Evolutionary conservation across 2,329 filamentous ascomycete species (phyloP).

Genomic region (Zymoseptoria passerinii): DNA sequence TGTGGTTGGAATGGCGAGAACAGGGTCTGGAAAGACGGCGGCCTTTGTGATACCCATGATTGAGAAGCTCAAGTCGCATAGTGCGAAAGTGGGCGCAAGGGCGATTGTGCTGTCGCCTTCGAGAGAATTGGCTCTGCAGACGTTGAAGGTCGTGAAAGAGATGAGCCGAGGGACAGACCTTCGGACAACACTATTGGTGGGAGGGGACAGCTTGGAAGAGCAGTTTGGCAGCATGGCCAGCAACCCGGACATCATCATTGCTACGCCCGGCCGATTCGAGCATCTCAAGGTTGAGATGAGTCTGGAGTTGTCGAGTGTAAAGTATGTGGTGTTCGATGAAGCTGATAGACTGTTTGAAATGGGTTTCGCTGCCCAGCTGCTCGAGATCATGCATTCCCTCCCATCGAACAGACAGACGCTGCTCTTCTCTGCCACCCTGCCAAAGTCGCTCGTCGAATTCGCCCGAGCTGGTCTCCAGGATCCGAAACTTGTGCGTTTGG

Average conservation of each 20-base stretch:
- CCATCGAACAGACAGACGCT: slow-evolving; percentile 80
- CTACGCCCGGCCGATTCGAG: slow-evolving; percentile 89
- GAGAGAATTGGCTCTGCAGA: slow-evolving; percentile 88
- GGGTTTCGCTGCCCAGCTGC: slow-evolving; percentile 90
- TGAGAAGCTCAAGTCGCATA: slow-evolving; percentile 82
- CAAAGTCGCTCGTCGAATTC: slow-evolving; percentile 91
- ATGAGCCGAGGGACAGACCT: slow-evolving; percentile 83
- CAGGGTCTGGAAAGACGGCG: slow-evolving; percentile 97
- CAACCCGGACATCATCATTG: slow-evolving; percentile 96
- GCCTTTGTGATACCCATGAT: slow-evolving; percentile 99
- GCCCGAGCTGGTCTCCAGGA: slow-evolving; percentile 89
- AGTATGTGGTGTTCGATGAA: slow-evolving; percentile 95
- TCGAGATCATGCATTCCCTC: slow-evolving; percentile 84
- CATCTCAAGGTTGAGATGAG: slow-evolving; percentile 97
- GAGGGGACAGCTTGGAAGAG: slow-evolving; percentile 91
- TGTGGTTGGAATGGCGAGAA: slow-evolving; percentile 97
- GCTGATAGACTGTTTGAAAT: slow-evolving; percentile 96
- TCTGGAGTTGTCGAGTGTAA: slow-evolving; percentile 79
- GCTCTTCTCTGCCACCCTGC: slow-evolving; percentile 89
- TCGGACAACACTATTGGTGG: slow-evolving; percentile 81
- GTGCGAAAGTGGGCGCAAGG: slow-evolving; percentile 73
- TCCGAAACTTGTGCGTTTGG: slow-evolving; percentile 78
- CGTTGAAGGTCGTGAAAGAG: slow-evolving; percentile 92
- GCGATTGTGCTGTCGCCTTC: slow-evolving; percentile 87
- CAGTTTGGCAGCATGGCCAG: slow-evolving; percentile 88